A percentile compares a stretch with the other conserved stretches of the same genome.
These are phyloP conservation scores for Xylaria sp. DNA, from an alignment of 2,329 filamentous ascomycete genomes.

Conservation along the genomic window DNA sequence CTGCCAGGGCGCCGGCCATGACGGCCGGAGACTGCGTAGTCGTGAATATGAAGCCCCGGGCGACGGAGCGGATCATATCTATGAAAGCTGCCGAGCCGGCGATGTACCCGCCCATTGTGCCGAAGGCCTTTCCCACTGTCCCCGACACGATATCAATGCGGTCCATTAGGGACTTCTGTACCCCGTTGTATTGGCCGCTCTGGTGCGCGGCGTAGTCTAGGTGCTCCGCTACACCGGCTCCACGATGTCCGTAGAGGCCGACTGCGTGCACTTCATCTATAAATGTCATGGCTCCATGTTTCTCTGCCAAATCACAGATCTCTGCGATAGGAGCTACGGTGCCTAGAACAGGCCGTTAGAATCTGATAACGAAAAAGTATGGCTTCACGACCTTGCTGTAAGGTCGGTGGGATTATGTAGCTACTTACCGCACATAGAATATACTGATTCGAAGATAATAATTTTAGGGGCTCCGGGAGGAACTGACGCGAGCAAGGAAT, in stretches of 20 bases:
- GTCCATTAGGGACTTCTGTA: not conserved
- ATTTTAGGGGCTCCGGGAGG: not conserved
- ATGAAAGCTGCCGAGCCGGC: not conserved
- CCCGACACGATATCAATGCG: not conserved
- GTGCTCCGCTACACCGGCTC: not conserved
- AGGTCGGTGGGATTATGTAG: not conserved
- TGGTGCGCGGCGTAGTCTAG: not conserved
- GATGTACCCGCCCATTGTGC: not conserved
- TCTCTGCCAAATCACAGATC: not conserved
- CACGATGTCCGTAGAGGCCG: not conserved
- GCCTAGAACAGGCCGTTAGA: not conserved
- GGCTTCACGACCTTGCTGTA: not conserved
- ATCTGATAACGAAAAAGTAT: not conserved
- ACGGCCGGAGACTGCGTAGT: not conserved
- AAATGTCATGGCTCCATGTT: not conserved
- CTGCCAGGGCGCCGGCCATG: not conserved
- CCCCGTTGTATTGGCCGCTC: not conserved
- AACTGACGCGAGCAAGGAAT: not conserved
- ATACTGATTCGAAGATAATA: not conserved
- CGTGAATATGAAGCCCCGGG: not conserved
- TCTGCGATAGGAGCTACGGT: not conserved
- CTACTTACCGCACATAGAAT: not conserved
- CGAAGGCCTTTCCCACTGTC: not conserved
- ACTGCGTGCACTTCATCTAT: conserved; percentile 2
- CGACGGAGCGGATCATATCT: conserved; percentile 1